Base-by-base conservation (phyloP, 2,329 filamentous ascomycete genomes). In the Leptographium flavum region DNA sequence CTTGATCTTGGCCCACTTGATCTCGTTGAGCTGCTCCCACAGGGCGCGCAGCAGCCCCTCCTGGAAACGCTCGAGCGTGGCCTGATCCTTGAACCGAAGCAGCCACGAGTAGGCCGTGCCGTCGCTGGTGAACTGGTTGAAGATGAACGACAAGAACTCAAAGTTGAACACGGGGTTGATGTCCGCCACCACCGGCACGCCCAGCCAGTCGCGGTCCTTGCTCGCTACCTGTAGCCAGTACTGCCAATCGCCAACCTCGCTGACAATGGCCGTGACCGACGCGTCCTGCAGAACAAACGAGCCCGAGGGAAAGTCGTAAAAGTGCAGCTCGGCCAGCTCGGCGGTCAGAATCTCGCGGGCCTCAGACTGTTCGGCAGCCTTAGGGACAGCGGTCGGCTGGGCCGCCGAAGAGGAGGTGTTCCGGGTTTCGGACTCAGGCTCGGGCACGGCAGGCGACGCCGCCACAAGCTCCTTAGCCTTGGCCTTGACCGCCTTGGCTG, bases 121-220 rank as follows among this genome's bases (percentile, higher is more conserved):
- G 61, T 95, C 86, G 31, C 81, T 74, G 14, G 83, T 76, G 60
- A 94, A 96, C 60, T 95, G 87, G 57, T 98, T 98, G 73, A 98
- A 98, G 57, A 98, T 95, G 60, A 96, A 96, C 0, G 90, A 96
- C n/a, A 94, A 71, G 56, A 90, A 96, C 61, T 98, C 92, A 53
- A 95, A 96, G 65, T 96, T 96, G 70, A 96, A 98, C 19, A 98
- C 88, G 0, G 92, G 92, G 56, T 96, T 96, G 62, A 96, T 87
- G 54, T 98, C 92, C 7, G 86, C 82, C 27, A 87, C 71, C 27
- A 98, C 78, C 3, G 82, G 74, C 52, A 94, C 85, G 21, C 87
- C 87, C 3, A 98, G 69, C 86, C 87, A 95, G 45, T 88, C 79
- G 56, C 79, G 80, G 30, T 85, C 77, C 33, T 76, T 71, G 50